These are phyloP conservation scores for Flammula alnicola DNA, from an alignment of 1,284 basidiomycete species.

Conservation along the genomic window DNA sequence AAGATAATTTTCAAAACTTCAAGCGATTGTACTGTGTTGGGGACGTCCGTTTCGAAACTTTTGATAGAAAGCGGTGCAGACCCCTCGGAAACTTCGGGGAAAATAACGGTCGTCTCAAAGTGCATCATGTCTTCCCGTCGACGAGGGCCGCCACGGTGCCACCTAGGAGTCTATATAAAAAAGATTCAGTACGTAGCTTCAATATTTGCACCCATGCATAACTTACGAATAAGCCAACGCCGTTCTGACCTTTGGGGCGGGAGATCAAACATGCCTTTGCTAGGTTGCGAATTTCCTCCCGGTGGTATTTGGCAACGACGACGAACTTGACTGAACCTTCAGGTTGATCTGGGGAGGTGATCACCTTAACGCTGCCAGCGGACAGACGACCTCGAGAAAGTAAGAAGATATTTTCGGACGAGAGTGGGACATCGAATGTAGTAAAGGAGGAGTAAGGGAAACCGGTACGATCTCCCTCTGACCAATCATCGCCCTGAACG, in stretches of 20 bases:
- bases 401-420: constrained; percentile 42
- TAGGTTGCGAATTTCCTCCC: constrained; percentile 28
- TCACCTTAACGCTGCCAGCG: constrained; percentile 30
- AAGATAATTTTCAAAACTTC: constrained; percentile 36
- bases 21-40: constrained; percentile 35
- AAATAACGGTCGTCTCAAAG: constrained; percentile 39
- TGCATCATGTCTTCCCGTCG: constrained; percentile 26
- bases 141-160: constrained; percentile 5
- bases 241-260: constrained; percentile 30
- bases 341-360: constrained; percentile 28
- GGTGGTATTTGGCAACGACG: constrained; percentile 35
- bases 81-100: constrained; percentile 31
- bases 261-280: constrained; percentile 39
- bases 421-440: constrained; percentile 38
- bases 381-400: constrained; percentile 40
- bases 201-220: background rate
- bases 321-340: constrained; percentile 35
- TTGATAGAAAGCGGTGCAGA: constrained; percentile 32
- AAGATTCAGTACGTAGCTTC: background rate
- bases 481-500: constrained; percentile 14
- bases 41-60: constrained; percentile 44
- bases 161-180: constrained; percentile 19
- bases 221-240: constrained; percentile 47
- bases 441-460: constrained; percentile 28
- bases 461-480: background rate